phyloP scores from a whole-genome alignment of 129 eudicot genomes.

The Dittrichia graveolens region DNA sequence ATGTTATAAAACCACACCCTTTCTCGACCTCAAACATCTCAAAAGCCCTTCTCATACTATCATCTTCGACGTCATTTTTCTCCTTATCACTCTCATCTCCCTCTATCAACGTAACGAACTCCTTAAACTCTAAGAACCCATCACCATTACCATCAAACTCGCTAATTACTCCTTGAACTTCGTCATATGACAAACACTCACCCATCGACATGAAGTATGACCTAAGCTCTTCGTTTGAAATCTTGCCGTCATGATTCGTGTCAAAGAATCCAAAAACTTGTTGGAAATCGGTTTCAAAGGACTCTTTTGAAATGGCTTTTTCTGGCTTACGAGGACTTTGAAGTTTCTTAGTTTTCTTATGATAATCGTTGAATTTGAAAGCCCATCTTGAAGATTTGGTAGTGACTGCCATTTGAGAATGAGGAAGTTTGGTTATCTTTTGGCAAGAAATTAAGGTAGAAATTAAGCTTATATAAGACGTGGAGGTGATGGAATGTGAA shows the following conservation, averaged over 20 bases:
- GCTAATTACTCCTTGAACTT: slow-evolving; percentile 22
- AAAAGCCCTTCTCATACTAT: slow-evolving; percentile 33
- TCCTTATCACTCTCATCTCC: neutral
- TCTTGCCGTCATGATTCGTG: slow-evolving; percentile 32
- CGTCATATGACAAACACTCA: slow-evolving; percentile 26
- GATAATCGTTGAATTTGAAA: slow-evolving; percentile 1
- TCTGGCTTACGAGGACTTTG: neutral
- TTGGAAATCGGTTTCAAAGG: neutral
- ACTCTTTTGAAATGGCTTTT: slow-evolving; percentile 12
- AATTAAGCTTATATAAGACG: too few species aligned
- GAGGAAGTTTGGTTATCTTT: neutral
- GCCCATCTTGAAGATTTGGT: slow-evolving; percentile 32
- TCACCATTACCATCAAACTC: slow-evolving; percentile 32
- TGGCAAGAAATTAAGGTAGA: neutral
- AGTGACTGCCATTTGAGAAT: slow-evolving; percentile 14
- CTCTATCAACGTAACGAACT: slow-evolving; percentile 34
- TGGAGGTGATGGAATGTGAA: neutral
- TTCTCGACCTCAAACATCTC: slow-evolving; percentile 45
- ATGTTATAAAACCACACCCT: slow-evolving; percentile 47
- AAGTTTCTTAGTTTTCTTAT: slow-evolving; percentile 15
- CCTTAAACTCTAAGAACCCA: slow-evolving; percentile 24
- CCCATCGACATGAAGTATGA: slow-evolving; percentile 33
- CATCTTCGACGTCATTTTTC: neutral
- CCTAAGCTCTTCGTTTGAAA: slow-evolving; percentile 33
- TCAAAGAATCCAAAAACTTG: slow-evolving; percentile 39